Base-by-base conservation (phyloP, 768 basidiomycete species). In the Chalciporus sphaerocephalus region DNA sequence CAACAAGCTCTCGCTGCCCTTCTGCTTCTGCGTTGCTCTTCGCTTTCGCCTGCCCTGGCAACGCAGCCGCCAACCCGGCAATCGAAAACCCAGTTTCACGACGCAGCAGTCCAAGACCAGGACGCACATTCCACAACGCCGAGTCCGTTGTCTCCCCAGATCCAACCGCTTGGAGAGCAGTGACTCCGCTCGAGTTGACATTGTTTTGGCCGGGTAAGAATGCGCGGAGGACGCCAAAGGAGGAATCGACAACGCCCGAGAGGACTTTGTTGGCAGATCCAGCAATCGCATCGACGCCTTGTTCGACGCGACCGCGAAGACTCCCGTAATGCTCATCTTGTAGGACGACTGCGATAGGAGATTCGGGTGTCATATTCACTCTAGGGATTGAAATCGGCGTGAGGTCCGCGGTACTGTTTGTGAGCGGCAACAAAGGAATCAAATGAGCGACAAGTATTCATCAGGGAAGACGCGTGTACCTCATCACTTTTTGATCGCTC, bases 231-330 rank as follows among this genome's bases (percentile, higher is more conserved):
- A 92, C 87, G 15, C 89, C 87, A 65, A 94, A 92, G 2, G 88
- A 90, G 0, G 90, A 81, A 60, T 95, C 92, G 38, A 95, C 86
- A 42, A 96, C 92, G 18, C 89, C 92, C 5, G 76, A 83, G 41
- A 91, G 67, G 38, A 85, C 80, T 46, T 83, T 80, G 61, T 80
- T 83, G 15, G 93, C 93, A 0, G 87, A 85, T n/a, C 81, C 89
- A 0, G 87, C 80, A 30, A 92, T 80, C 0, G 79, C 80, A 47
- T 87, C 85, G 13, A 88, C 86, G 50, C 83, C 83, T 59, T 91
- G 88, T 52, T 80, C 87, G 9, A 92, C 86, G 35, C 86, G 75
- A 9, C 80, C 78, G 1, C 89, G 78, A n/a, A 94, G 64, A 39
- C 78, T 73, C 1, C 76, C 76, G 1, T 75, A 72, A 0, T 71